Conservation (phyloP, 345 rosid species). For the Sonneratia caseolaris region DNA sequence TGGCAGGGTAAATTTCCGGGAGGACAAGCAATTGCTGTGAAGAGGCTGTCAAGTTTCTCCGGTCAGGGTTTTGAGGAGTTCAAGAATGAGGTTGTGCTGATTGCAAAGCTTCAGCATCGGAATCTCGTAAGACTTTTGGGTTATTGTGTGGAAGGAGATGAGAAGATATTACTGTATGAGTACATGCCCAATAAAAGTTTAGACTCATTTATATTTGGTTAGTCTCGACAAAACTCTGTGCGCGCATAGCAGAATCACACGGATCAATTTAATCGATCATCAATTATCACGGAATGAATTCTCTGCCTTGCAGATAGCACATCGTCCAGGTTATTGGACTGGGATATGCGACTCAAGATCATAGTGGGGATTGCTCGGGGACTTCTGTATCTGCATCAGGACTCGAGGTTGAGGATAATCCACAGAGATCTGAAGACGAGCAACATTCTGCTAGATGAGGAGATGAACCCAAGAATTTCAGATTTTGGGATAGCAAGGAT, state of each 20-base stretch:
- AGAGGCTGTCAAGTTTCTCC: conserved; percentile 44
- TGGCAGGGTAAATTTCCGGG: conserved; percentile 36
- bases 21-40: conserved; percentile 49
- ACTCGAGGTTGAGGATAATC: conserved; percentile 59
- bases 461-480: conserved; percentile 66
- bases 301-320: conserved; percentile 22
- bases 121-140: conserved; percentile 65
- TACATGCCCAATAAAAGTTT: conserved; percentile 63
- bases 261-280: not conserved
- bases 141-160: conserved; percentile 47
- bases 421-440: conserved; percentile 64
- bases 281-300: not conserved
- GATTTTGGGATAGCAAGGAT: conserved; percentile 73
- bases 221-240: conserved; percentile 2
- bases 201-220: conserved; percentile 54
- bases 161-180: conserved; percentile 50
- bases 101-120: conserved; percentile 60
- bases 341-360: conserved; percentile 39
- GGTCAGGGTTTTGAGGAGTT: conserved; percentile 63
- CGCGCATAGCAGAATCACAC: not conserved
- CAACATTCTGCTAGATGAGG: conserved; percentile 50
- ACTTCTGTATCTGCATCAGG: conserved; percentile 60
- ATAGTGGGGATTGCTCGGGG: conserved; percentile 63
- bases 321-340: conserved; percentile 24
- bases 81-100: conserved; percentile 51